These are phyloP conservation scores for Clavaria fumosa DNA, from an alignment of 768 basidiomycete species.

Conservation along the genomic window DNA sequence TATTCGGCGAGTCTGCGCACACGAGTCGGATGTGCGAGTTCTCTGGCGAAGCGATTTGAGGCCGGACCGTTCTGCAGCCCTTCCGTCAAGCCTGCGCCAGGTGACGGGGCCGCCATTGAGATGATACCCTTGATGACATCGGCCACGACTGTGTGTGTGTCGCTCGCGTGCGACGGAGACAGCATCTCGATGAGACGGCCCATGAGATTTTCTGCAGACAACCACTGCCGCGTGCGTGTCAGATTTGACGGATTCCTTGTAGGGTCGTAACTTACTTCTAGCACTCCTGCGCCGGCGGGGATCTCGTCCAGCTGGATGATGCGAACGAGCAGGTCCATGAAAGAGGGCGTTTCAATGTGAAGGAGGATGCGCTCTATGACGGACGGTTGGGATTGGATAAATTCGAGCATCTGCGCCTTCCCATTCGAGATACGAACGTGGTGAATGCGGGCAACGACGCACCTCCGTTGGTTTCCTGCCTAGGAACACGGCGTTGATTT, in stretches of 20 bases:
- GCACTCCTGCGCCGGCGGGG: slow-evolving; percentile 63
- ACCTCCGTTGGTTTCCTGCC: slow-evolving; percentile 85
- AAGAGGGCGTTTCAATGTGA: slow-evolving; percentile 79
- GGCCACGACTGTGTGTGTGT: slow-evolving; percentile 73
- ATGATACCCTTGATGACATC: slow-evolving; percentile 93
- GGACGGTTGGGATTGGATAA: slow-evolving; percentile 71
- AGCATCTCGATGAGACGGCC: slow-evolving; percentile 67
- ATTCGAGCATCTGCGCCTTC: slow-evolving; percentile 69
- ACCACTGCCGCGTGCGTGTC: slow-evolving; percentile 45
- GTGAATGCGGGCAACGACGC: slow-evolving; percentile 22
- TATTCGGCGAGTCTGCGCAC: slow-evolving; percentile 59
- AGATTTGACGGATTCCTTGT: no score
- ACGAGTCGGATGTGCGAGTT: slow-evolving; percentile 62
- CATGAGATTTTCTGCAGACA: slow-evolving; percentile 74
- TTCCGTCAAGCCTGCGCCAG: slow-evolving; percentile 56
- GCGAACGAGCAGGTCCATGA: slow-evolving; percentile 83
- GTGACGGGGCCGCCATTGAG: slow-evolving; percentile 81
- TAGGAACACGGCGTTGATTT: slow-evolving; percentile 81
- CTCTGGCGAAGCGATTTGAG: slow-evolving; percentile 78
- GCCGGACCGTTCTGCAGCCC: slow-evolving; percentile 55
- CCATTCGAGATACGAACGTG: slow-evolving; percentile 12
- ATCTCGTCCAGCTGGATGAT: slow-evolving; percentile 84
- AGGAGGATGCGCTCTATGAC: slow-evolving; percentile 70
- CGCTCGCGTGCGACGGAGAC: slow-evolving; percentile 56
- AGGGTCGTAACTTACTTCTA: slow-evolving; percentile 71